Evolutionary conservation across 768 basidiomycete genomes (phyloP).

Genomic region (Tylopilus sp.): DNA sequence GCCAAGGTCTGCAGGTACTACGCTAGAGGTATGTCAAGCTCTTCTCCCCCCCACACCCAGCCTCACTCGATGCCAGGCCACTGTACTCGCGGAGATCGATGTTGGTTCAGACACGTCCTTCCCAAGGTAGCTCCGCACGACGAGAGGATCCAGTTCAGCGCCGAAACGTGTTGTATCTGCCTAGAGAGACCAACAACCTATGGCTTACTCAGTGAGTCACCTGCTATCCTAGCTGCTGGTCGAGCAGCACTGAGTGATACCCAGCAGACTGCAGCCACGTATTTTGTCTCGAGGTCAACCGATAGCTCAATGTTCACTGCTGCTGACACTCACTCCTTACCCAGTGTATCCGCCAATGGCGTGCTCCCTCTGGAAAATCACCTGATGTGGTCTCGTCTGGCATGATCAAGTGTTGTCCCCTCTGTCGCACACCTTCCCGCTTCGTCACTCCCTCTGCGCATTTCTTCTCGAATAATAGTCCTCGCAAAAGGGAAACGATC

Average conservation of each 20-base stretch:
- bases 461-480: conserved; percentile 54
- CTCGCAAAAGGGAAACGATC: conserved; percentile 48
- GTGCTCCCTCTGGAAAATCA: conserved; percentile 53
- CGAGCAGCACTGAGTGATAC: conserved; percentile 4
- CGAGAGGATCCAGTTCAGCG: conserved; percentile 31
- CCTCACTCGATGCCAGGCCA: conserved; percentile 44
- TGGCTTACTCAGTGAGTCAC: conserved; percentile 59
- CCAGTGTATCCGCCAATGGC: conserved; percentile 80
- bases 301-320: neutral
- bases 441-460: conserved; percentile 74
- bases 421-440: conserved; percentile 64
- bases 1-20: conserved; percentile 68
- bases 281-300: conserved; percentile 65
- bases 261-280: conserved; percentile 72
- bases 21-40: conserved; percentile 42
- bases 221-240: neutral
- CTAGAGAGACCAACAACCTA: conserved; percentile 68
- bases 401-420: conserved; percentile 73
- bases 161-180: conserved; percentile 67
- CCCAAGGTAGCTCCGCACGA: conserved; percentile 20
- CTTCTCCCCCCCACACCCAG: neutral
- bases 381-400: conserved; percentile 50
- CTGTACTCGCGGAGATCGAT: conserved; percentile 64
- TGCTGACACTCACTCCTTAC: conserved; percentile 3
- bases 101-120: conserved; percentile 70